phyloP scores from a whole-genome alignment of 2,329 filamentous ascomycete genomes.

The Fusarium sp. region DNA sequence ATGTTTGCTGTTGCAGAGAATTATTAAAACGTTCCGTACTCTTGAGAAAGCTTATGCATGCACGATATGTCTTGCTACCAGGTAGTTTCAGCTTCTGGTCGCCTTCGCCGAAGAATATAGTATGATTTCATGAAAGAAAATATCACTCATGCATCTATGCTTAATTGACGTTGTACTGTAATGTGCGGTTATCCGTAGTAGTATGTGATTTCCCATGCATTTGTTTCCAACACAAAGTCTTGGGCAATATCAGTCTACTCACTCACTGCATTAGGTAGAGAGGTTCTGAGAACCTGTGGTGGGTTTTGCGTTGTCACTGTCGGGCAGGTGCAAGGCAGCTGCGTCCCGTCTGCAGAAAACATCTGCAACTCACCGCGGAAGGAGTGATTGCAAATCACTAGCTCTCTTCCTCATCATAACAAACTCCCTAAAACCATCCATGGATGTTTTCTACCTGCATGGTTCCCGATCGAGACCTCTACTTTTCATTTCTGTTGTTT shows the following conservation, averaged over 20 bases:
- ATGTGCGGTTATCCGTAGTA: background rate
- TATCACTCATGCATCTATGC: background rate
- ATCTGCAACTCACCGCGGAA: constrained; percentile 1
- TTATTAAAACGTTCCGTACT: background rate
- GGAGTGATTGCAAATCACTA: background rate
- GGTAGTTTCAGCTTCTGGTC: constrained; percentile 23
- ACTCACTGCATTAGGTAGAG: background rate
- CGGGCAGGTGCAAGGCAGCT: constrained; percentile 2
- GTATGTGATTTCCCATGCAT: background rate
- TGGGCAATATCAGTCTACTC: background rate
- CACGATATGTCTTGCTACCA: background rate
- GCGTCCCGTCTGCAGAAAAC: background rate
- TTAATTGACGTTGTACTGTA: background rate
- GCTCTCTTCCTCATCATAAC: background rate
- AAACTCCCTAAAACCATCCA: background rate
- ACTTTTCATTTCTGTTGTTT: background rate
- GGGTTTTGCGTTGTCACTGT: background rate
- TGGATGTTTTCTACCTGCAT: no score
- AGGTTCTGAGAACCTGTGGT: background rate
- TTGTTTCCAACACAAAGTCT: background rate
- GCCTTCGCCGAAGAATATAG: constrained; percentile 10
- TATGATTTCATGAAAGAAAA: background rate
- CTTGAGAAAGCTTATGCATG: background rate
- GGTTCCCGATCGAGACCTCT: background rate
- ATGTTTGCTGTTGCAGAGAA: background rate